Base-by-base conservation (phyloP, 2,329 filamentous ascomycete species). In the Penicillium decumbens region DNA sequence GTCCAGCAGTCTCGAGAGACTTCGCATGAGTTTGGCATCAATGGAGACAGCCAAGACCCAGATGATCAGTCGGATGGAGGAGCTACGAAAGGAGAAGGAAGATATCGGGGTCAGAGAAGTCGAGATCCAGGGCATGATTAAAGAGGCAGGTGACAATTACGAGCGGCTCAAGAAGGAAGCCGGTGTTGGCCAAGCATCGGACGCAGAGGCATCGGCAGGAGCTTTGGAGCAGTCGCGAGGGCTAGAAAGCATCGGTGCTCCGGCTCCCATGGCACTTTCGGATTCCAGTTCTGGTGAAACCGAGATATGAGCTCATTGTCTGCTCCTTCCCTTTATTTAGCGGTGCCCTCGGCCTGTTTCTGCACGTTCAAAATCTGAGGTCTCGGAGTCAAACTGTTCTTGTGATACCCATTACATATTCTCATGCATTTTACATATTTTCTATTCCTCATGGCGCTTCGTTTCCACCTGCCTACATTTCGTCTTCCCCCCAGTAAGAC, bases 81-180 rank as follows among this genome's bases (percentile, higher is more conserved):
- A 81, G 41, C 72, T 91, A 42, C 78, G 82, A 57, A 75, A 76
- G 51, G 88, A 95, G 65, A 88, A 85, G 62, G 73, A 76, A 3
- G 80, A 87, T 27, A 81, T 95, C 37, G 71, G 79, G 4, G 76
- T 79, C 54, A 78, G 89, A 50, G 88, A 95, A 69, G 79, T 76
- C 4, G 88, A 93, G 67, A 86, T 96, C 0, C 91, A 96, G 69
- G 78, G 79, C 18, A 73, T 95, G 47, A 73, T 97, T 45, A 85
- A 89, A 65, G 85, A 93, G 66, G 88, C 89, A 0, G 90, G 88
- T 0, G 83, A 88, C 52, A 79, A 81, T 55, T 89, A 86, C 64
- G 78, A 84, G 59, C 77, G 75, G 46, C 62, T 85, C 49, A 78
- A 78, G 47, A 70, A 64, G 15, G 72, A 75, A 54, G 71, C 69